Percentiles rank a stretch among this genome's conserved stretches.
Conservation (phyloP, 1,139 yeast species). For the Candida tropicalis region DNA sequence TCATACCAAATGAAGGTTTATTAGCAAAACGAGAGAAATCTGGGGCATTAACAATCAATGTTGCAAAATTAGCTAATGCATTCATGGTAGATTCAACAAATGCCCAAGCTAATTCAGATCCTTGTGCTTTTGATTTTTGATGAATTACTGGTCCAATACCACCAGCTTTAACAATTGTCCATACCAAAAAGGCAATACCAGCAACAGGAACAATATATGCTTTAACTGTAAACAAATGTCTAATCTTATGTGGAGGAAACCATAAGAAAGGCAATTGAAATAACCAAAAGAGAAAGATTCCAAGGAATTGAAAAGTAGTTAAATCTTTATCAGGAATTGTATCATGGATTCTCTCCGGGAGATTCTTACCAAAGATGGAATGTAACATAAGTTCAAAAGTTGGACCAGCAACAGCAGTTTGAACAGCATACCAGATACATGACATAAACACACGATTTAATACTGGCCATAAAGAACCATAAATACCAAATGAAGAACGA, state of each 20-base stretch:
- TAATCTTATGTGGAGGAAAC: conserved; percentile 78
- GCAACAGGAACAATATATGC: conserved; percentile 79
- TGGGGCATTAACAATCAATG: conserved; percentile 84
- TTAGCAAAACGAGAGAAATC: conserved; percentile 86
- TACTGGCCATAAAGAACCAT: conserved; percentile 81
- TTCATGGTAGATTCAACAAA: conserved; percentile 79
- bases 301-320: conserved; percentile 69
- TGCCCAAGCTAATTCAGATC: conserved; percentile 77
- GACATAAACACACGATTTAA: conserved; percentile 82
- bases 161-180: conserved; percentile 77
- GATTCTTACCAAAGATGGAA: conserved; percentile 65
- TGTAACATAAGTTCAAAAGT: conserved; percentile 74
- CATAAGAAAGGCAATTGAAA: conserved; percentile 75
- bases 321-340: conserved; percentile 51
- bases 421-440: conserved; percentile 84
- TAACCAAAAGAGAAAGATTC: conserved; percentile 80
- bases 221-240: conserved; percentile 80
- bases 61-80: conserved; percentile 82
- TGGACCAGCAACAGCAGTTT: conserved; percentile 80
- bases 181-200: conserved; percentile 74
- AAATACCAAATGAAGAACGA: conserved; percentile 75
- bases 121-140: conserved; percentile 50
- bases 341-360: conserved; percentile 45
- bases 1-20: conserved; percentile 42
- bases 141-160: conserved; percentile 73